phyloP scores from a whole-genome alignment of 2,329 filamentous ascomycete genomes.

The Neonectria faginata region DNA sequence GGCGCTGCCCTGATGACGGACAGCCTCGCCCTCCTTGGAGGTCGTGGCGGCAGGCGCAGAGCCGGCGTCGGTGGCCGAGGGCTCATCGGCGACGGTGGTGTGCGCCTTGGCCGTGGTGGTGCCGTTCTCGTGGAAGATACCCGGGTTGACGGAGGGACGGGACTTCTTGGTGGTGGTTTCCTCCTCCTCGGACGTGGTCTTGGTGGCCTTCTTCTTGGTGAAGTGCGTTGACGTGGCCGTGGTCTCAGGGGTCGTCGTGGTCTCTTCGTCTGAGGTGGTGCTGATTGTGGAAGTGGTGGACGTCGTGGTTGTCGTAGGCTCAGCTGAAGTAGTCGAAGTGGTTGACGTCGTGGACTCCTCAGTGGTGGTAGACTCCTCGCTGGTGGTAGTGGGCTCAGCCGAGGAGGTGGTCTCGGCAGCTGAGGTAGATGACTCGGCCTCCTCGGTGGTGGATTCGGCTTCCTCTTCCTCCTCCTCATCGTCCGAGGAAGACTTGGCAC shows the following conservation, averaged over 20 bases:
- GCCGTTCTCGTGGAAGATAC: slow-evolving; percentile 67
- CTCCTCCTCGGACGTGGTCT: slow-evolving; percentile 13
- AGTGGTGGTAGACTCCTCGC: slow-evolving; percentile 34
- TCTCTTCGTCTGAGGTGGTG: slow-evolving; percentile 28
- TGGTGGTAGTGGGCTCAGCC: slow-evolving; percentile 26
- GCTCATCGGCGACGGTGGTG: slow-evolving; percentile 22
- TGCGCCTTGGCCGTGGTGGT: slow-evolving; percentile 45
- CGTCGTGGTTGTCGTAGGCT: not conserved
- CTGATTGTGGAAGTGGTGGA: slow-evolving; percentile 24
- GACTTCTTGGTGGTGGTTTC: slow-evolving; percentile 32
- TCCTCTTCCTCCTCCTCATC: slow-evolving; percentile 36
- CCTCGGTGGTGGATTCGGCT: slow-evolving; percentile 40
- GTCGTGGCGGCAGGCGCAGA: slow-evolving; percentile 49
- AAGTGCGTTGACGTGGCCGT: slow-evolving; percentile 47
- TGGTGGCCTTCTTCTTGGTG: slow-evolving; percentile 39
- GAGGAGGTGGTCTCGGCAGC: slow-evolving; percentile 29
- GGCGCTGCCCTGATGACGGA: slow-evolving; percentile 60
- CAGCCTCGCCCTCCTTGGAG: slow-evolving; percentile 59
- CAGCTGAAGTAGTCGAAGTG: slow-evolving; percentile 26
- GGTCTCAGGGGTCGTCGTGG: slow-evolving; percentile 23
- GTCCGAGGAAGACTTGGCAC: slow-evolving; percentile 27
- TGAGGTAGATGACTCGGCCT: slow-evolving; percentile 23
- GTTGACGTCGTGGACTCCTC: slow-evolving; percentile 33
- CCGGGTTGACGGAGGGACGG: slow-evolving; percentile 49
- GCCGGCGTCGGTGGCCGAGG: slow-evolving; percentile 42